Percentiles rank a stretch among this genome's conserved stretches.
These are phyloP conservation scores for Pyrus bretschneideri DNA, from an alignment of 306 rosid genomes.

Conservation along the genomic window DNA sequence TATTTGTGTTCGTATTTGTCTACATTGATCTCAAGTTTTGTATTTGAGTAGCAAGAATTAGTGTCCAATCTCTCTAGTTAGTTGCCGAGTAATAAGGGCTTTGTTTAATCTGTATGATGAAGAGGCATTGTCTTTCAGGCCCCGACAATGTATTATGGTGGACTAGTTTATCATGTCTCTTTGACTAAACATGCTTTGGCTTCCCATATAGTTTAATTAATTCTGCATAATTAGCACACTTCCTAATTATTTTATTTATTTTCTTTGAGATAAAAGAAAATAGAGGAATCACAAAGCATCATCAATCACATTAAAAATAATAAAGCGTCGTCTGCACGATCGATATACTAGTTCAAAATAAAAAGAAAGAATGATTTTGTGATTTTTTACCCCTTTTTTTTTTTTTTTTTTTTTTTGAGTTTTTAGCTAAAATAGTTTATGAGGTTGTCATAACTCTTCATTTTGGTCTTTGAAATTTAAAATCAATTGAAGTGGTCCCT, in stretches of 20 bases:
- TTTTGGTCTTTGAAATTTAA: no score
- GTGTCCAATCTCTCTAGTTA: conserved; percentile 10
- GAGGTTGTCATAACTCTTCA: no score
- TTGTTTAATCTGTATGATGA: conserved; percentile 12
- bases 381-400: background rate
- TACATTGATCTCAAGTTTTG: conserved; percentile 5
- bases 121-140: conserved; percentile 16
- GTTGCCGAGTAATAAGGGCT: conserved; percentile 13
- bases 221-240: background rate
- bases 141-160: conserved; percentile 14
- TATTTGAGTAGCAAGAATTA: conserved; percentile 17
- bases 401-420: no score
- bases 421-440: no score
- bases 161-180: conserved; percentile 13
- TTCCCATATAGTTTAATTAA: background rate
- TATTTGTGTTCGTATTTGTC: background rate
- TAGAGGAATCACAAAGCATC: no score
- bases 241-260: background rate
- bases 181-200: background rate
- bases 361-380: background rate
- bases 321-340: no score
- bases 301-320: no score
- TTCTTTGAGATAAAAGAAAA: background rate
- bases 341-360: no score
- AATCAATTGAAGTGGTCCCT: no score